These are phyloP conservation scores for Coniella vitis DNA, from an alignment of 2,329 filamentous ascomycete genomes.

Conservation along the genomic window DNA sequence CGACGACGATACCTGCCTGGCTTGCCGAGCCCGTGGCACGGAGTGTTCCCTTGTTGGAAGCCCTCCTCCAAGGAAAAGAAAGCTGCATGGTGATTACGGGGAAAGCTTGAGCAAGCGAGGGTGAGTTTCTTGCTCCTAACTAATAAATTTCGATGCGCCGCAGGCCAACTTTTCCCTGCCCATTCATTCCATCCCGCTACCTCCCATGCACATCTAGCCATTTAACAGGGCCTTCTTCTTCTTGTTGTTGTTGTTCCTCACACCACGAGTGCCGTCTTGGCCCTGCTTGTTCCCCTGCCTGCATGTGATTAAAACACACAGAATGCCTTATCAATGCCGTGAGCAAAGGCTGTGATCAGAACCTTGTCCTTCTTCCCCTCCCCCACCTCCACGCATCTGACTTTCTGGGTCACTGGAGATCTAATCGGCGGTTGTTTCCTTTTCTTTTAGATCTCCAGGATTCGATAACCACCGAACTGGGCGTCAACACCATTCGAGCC, in stretches of 20 bases:
- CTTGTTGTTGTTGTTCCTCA: too few relatives aligned
- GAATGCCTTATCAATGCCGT: conserved; percentile 4
- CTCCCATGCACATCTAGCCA: background rate
- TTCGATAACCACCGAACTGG: conserved; percentile 47
- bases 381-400: background rate
- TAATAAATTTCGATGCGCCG: background rate
- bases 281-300: too few relatives aligned
- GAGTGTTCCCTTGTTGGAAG: conserved; percentile 74
- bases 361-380: conserved; percentile 3
- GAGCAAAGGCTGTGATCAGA: conserved; percentile 5
- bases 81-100: conserved; percentile 59
- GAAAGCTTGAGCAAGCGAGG: conserved; percentile 61
- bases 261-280: too few relatives aligned
- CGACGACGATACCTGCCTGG: conserved; percentile 65
- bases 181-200: conserved; percentile 1
- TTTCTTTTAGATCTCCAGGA: conserved; percentile 51
- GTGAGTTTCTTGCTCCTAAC: conserved; percentile 40
- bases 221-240: too few relatives aligned
- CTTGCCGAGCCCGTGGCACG: conserved; percentile 71
- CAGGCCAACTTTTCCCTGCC: background rate
- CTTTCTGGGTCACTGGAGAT: background rate
- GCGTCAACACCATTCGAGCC: conserved; percentile 48
- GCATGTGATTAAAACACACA: background rate
- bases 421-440: conserved; percentile 32
- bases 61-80: conserved; percentile 73